Conservation (phyloP, 106 monocot genomes). For the Ottelia alismoides region DNA sequence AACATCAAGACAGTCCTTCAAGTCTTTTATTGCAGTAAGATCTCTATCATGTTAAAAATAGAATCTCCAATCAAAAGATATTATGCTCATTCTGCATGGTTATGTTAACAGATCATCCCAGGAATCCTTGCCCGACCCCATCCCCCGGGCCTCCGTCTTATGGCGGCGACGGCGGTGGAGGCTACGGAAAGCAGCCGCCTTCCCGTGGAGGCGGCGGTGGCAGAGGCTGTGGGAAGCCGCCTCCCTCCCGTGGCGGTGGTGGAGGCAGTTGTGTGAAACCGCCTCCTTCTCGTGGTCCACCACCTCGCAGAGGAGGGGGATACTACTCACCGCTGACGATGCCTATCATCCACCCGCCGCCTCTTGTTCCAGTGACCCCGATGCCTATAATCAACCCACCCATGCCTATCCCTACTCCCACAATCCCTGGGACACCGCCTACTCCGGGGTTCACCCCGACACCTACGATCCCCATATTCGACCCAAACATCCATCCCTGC, state of each 20-base stretch:
- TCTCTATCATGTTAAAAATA: no score
- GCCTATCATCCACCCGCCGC: not conserved
- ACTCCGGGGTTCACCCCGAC: no score
- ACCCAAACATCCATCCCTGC: slow-evolving; percentile 14
- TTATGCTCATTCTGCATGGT: no score
- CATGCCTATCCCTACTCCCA: slow-evolving; percentile 8
- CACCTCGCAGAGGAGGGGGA: not conserved
- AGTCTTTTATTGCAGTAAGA: no score
- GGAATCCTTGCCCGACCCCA: no score
- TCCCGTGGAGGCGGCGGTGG: not conserved
- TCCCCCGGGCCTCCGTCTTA: no score
- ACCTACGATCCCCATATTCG: no score
- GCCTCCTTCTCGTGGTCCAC: not conserved
- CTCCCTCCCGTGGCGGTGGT: not conserved
- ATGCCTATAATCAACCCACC: not conserved
- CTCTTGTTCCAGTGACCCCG: not conserved
- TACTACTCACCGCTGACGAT: not conserved
- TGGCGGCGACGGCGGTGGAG: not conserved
- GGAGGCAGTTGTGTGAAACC: no score
- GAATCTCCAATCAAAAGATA: no score
- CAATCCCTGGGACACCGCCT: no score
- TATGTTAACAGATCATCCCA: no score
- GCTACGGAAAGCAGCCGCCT: not conserved
- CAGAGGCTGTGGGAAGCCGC: slow-evolving; percentile 3
- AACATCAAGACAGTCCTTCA: no score